A percentile compares a stretch with the other conserved stretches of the same genome.
Evolutionary conservation across 345 rosid species (phyloP).

Genomic region (Gossypium mustelinum): DNA sequence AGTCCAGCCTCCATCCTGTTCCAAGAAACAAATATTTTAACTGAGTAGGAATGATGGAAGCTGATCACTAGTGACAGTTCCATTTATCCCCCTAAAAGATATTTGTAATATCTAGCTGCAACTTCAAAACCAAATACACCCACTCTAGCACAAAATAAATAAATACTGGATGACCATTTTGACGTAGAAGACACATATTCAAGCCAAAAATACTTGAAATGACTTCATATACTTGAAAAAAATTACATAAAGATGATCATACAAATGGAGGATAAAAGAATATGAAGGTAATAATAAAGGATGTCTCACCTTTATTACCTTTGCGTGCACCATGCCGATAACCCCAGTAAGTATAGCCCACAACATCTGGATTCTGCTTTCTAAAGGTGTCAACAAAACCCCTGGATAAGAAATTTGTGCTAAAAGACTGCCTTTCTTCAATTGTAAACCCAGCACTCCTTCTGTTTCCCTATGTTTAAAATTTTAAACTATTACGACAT

Average conservation of each 20-base stretch:
- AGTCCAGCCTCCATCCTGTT: constrained; percentile 98
- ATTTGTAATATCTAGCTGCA: not conserved
- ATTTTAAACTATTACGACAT: not conserved
- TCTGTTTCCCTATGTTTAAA: constrained; percentile 61
- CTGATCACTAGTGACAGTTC: not conserved
- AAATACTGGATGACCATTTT: not conserved
- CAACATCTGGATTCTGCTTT: constrained; percentile 73
- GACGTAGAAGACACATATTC: not conserved
- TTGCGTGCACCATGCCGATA: constrained; percentile 79
- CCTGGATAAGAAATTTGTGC: constrained; percentile 62
- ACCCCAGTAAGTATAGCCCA: constrained; percentile 95
- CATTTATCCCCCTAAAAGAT: not conserved
- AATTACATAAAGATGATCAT: not conserved
- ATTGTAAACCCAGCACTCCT: constrained; percentile 90
- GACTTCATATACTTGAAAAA: not conserved
- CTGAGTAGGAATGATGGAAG: not conserved
- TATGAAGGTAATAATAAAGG: not conserved
- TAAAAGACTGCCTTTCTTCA: constrained; percentile 83
- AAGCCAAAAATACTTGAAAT: not conserved
- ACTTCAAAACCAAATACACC: not conserved
- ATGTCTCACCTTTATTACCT: constrained; percentile 62
- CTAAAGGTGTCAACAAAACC: constrained; percentile 93
- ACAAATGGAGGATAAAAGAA: not conserved
- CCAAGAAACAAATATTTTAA: constrained; percentile 6
- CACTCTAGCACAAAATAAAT: not conserved